Evolutionary conservation across 331 rosid species (phyloP).

Genomic region (Pyracantha coccinea): DNA sequence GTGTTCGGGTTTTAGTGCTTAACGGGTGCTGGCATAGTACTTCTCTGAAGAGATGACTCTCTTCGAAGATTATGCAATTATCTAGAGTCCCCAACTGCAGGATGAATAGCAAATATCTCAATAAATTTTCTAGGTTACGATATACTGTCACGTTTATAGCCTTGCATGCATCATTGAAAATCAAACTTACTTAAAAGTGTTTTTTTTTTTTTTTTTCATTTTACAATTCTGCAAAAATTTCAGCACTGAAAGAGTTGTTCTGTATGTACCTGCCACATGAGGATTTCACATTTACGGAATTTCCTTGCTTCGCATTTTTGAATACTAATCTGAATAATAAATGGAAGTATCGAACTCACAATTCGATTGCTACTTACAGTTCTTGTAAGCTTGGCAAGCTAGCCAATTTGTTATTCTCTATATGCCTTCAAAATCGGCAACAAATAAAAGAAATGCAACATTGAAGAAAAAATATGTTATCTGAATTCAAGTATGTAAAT

Average conservation of each 20-base stretch:
- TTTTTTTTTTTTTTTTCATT: no score
- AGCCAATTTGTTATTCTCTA: conserved; percentile 81
- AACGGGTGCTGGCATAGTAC: background rate
- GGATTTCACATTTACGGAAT: conserved; percentile 7
- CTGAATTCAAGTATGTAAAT: conserved; percentile 3
- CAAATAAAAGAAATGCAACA: background rate
- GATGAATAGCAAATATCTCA: conserved; percentile 43
- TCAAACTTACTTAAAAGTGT: no score
- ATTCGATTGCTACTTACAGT: conserved; percentile 48
- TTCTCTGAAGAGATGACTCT: conserved; percentile 30
- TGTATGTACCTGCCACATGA: no score
- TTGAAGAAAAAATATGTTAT: background rate
- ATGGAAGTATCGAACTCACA: background rate
- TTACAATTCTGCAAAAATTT: no score
- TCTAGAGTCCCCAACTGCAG: conserved; percentile 52
- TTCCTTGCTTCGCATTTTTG: background rate
- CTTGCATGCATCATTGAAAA: background rate
- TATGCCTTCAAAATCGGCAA: conserved; percentile 59
- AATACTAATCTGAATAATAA: background rate
- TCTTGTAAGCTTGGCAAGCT: conserved; percentile 71
- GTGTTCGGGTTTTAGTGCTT: no score
- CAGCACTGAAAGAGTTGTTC: no score
- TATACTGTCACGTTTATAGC: conserved; percentile 33
- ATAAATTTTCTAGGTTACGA: conserved; percentile 27
- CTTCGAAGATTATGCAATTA: conserved; percentile 31